Conservation (phyloP, 2,329 filamentous ascomycete genomes). For the Coniochaeta ligniaria region DNA sequence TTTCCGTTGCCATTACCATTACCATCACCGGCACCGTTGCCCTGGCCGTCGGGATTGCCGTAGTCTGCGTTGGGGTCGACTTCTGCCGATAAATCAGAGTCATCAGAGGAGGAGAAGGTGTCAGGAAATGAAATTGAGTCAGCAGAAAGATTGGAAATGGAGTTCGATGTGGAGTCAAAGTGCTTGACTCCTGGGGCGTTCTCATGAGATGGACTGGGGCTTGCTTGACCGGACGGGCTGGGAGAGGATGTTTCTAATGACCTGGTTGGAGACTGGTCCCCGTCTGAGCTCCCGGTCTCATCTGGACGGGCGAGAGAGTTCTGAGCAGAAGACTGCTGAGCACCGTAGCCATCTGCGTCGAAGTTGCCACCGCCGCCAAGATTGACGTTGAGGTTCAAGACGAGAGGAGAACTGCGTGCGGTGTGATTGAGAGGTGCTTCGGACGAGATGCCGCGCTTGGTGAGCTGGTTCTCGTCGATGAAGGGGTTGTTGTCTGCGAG, state of each 20-base stretch:
- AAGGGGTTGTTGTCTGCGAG: neutral
- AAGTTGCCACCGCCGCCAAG: neutral
- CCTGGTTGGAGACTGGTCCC: too few species aligned
- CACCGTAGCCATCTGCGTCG: neutral
- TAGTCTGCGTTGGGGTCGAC: neutral
- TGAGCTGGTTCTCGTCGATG: neutral
- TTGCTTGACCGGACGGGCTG: neutral
- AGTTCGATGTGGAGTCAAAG: neutral
- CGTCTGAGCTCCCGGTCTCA: too few species aligned
- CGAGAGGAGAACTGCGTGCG: neutral
- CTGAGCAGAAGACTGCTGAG: neutral
- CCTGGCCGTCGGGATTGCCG: conserved; percentile 3
- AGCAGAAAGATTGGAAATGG: neutral
- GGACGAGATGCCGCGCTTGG: neutral
- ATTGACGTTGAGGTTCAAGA: conserved; percentile 4
- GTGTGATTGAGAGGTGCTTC: neutral
- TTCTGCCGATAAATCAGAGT: neutral
- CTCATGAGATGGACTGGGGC: neutral
- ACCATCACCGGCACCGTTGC: conserved; percentile 3
- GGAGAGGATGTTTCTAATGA: neutral
- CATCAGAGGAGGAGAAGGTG: neutral
- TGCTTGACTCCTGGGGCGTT: neutral
- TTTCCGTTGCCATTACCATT: conserved; percentile 3
- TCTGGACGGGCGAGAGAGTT: too few species aligned
- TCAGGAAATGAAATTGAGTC: neutral